Evolutionary conservation across 495 filamentous ascomycete species (phyloP), one percentile per base, ranked within the genome.

Genomic region (Jackrogersella minutella): DNA sequence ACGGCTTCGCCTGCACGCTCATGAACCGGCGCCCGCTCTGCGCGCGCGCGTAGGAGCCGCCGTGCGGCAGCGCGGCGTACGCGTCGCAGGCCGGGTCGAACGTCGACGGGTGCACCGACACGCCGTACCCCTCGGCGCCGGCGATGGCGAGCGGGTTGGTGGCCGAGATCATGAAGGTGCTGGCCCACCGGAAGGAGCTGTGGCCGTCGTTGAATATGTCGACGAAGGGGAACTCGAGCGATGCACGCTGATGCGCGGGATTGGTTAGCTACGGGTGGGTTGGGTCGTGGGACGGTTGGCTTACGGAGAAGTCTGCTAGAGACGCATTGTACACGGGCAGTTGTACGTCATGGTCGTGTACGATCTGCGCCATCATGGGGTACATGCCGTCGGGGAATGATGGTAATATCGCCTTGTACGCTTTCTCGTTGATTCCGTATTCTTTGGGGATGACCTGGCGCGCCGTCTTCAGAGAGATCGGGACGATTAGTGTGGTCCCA

Each of bases 181-280:
- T 74, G 2, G 74, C 75, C 79, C 79, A 81, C 34, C 78, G 77
- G 68, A 78, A 81, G 6, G 78, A 76, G 1, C 74, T 69, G 51
- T 74, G 62, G 0, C 78, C 77, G 43, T 77, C 72, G 26, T 70
- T 69, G 3, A 76, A 49, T 37, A 77, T 64, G 51, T 78, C 76
- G 9, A 81, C n/a, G 62, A 80, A 81, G 9, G 79, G 79, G 62
- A 81, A 81, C 74, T 81, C 79, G 31, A 80, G 73, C 2, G 77
- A 77, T n/a, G 75, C 73, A 6, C 78, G 74, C 79, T 81, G 43
- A 1, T 10, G 40, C 0, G 47, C 3, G 7, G 26, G 2, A 10
- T 2, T 50, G 56, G 71, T 58, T 71, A 43, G 54, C 19, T 41
- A 41, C 8, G 13, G 11, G 9, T 19, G 13, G 4, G 10, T 5